Conservation (phyloP, 148 eudicot genomes). For the Arbutus unedo region DNA sequence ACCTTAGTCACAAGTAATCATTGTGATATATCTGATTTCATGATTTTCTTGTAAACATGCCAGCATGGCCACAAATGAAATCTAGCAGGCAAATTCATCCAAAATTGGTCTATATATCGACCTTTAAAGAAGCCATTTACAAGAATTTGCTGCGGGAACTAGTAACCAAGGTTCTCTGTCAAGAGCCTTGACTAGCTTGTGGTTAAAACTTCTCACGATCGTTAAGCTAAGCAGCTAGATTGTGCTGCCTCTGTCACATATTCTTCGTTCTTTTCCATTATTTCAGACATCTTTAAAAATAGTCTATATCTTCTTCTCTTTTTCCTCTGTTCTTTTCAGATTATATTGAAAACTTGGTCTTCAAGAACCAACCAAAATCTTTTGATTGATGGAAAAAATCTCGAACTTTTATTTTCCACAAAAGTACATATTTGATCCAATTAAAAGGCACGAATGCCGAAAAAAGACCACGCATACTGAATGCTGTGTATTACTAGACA, state of each 20-base stretch:
- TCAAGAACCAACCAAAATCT: not conserved
- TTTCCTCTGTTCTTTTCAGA: not conserved
- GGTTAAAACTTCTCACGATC: not conserved
- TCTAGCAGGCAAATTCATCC: not conserved
- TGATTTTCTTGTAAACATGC: not conserved
- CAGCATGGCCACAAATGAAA: not conserved
- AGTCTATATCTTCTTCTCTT: not conserved
- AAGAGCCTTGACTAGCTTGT: not conserved
- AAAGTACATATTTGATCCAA: not conserved
- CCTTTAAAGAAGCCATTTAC: not conserved
- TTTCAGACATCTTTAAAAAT: not conserved
- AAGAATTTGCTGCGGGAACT: not conserved
- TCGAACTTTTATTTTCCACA: not conserved
- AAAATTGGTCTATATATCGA: not conserved
- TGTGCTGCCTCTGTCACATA: not conserved
- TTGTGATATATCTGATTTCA: not conserved
- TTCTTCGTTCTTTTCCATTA: not conserved
- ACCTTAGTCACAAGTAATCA: not conserved
- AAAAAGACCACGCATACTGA: not conserved
- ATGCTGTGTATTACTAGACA: constrained; percentile 3
- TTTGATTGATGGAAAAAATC: not conserved
- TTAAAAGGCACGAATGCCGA: not conserved
- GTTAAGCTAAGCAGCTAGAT: not conserved
- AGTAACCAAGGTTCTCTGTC: not conserved
- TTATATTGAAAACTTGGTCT: not conserved